Conservation (phyloP, 176 grass and related monocot species). For the Musa itinerans region DNA sequence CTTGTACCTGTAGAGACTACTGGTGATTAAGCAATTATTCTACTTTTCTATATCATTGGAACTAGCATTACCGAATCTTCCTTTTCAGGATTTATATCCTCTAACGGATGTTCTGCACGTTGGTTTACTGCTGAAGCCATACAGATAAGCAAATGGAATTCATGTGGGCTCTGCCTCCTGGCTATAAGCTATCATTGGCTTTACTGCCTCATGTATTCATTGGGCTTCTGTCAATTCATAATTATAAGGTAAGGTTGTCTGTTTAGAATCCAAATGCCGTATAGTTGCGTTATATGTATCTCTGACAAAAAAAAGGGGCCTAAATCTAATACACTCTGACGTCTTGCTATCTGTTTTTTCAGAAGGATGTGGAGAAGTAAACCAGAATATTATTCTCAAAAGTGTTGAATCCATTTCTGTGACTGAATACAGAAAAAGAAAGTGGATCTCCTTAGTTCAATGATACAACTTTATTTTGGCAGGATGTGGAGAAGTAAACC, state of each 20-base stretch:
- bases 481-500: background rate
- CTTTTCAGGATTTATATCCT: background rate
- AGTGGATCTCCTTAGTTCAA: background rate
- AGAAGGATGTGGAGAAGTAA: background rate
- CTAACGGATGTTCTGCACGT: background rate
- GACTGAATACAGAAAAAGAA: background rate
- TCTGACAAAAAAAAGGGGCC: background rate
- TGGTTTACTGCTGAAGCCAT: too few relatives aligned
- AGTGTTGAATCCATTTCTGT: background rate
- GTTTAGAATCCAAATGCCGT: background rate
- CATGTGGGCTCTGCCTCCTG: background rate
- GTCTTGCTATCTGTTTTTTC: background rate
- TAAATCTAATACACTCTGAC: background rate
- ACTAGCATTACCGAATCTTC: too few relatives aligned
- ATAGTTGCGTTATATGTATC: background rate
- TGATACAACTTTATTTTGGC: background rate
- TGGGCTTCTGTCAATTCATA: background rate
- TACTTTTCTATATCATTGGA: too few relatives aligned
- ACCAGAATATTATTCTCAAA: background rate
- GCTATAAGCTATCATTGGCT: background rate
- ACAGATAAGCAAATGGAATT: background rate
- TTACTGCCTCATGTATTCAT: background rate
- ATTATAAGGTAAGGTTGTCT: background rate
- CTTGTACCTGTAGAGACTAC: slow-evolving; percentile 61
- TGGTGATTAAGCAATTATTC: slow-evolving; percentile 32